Conservation (phyloP, 129 eudicot genomes). For the Apium graveolens region DNA sequence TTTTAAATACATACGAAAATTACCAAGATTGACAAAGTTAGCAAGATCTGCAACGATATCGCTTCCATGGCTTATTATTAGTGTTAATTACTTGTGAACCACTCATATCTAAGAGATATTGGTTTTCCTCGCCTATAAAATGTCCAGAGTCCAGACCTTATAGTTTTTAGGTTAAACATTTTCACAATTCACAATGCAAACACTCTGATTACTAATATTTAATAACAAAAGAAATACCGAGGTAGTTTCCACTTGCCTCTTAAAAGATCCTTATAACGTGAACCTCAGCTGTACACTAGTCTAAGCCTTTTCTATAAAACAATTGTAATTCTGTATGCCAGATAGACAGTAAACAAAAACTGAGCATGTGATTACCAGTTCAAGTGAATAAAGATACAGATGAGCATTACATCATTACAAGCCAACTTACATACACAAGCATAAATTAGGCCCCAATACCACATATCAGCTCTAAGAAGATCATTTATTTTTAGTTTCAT, state of each 20-base stretch:
- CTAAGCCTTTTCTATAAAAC: not conserved
- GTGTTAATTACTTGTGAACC: not conserved
- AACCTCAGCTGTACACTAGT: not conserved
- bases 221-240: not conserved
- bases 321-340: not conserved
- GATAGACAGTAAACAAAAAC: not conserved
- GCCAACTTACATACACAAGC: not conserved
- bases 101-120: not conserved
- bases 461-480: not conserved
- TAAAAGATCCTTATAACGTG: not conserved
- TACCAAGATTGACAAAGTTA: not conserved
- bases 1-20: not conserved
- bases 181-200: not conserved
- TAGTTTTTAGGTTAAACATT: not conserved
- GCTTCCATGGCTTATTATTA: not conserved
- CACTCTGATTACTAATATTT: not conserved
- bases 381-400: not conserved
- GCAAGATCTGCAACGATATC: not conserved
- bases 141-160: not conserved
- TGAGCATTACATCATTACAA: not conserved
- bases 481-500: not conserved
- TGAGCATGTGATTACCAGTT: not conserved
- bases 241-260: not conserved
- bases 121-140: not conserved
- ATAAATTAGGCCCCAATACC: not conserved